Percentiles rank a stretch among this genome's conserved stretches.
Conservation (phyloP, 495 filamentous ascomycete species). For the Aspergillus conjunctus region DNA sequence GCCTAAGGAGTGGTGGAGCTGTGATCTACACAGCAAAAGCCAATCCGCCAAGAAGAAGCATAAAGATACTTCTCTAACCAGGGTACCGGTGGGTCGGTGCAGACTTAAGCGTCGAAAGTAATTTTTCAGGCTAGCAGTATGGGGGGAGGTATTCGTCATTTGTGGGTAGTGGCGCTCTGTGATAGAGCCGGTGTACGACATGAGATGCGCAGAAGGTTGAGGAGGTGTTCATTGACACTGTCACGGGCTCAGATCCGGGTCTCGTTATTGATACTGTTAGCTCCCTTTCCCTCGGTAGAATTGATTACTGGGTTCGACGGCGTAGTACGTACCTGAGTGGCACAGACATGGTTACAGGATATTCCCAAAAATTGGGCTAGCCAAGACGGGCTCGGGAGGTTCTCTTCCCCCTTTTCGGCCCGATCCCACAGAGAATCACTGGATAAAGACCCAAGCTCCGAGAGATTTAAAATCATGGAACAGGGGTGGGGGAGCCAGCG, state of each 20-base stretch:
- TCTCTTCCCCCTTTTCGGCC: conserved; percentile 5
- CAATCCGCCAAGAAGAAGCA: conserved; percentile 5
- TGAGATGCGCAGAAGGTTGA: too few species aligned
- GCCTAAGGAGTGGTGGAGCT: conserved; percentile 11
- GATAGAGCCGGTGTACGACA: too few species aligned
- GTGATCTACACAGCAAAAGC: conserved; percentile 9
- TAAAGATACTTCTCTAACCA: neutral
- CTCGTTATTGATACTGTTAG: too few species aligned
- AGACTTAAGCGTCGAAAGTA: neutral
- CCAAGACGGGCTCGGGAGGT: conserved; percentile 4
- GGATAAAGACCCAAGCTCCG: neutral
- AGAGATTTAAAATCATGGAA: neutral
- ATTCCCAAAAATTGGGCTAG: neutral
- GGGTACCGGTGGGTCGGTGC: neutral
- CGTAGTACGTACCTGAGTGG: neutral
- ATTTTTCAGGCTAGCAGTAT: too few species aligned
- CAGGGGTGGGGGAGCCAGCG: neutral
- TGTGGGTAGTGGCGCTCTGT: too few species aligned
- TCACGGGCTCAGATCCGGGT: too few species aligned
- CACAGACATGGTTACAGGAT: neutral
- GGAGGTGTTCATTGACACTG: too few species aligned
- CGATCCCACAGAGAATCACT: conserved; percentile 1
- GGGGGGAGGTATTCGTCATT: too few species aligned
- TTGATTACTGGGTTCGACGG: too few species aligned
- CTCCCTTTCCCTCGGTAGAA: too few species aligned